A percentile compares a stretch with the other conserved stretches of the same genome.
phyloP scores from a whole-genome alignment of 768 basidiomycete genomes.

The Neoboletus magnificus region DNA sequence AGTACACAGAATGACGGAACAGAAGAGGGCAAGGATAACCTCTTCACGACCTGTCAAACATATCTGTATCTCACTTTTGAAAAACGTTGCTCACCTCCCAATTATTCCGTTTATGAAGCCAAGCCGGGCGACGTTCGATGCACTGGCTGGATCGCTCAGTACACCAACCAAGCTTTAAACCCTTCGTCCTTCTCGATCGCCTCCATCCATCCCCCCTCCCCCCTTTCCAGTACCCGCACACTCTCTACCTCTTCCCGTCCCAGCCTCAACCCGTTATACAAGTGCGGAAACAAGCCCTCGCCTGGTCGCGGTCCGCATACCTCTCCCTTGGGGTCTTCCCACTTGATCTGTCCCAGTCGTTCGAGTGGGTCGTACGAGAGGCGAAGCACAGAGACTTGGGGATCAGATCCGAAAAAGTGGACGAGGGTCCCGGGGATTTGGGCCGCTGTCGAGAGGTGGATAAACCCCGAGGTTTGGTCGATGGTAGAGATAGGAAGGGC shows the following conservation, averaged over 20 bases:
- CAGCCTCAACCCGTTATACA: conserved; percentile 46
- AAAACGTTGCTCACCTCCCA: background rate
- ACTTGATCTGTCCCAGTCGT: conserved; percentile 34
- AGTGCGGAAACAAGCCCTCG: conserved; percentile 51
- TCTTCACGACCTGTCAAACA: background rate
- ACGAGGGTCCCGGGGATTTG: conserved; percentile 48
- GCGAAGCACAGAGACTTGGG: conserved; percentile 41
- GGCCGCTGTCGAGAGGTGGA: conserved; percentile 53
- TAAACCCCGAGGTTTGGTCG: conserved; percentile 45
- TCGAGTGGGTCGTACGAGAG: conserved; percentile 41
- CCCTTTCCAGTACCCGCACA: conserved; percentile 29
- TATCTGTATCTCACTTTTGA: background rate
- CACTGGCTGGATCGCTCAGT: conserved; percentile 16
- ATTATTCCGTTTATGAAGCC: background rate
- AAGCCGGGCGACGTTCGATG: background rate
- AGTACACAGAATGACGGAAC: background rate
- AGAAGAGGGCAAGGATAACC: background rate
- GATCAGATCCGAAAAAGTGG: conserved; percentile 43
- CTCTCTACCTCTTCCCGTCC: conserved; percentile 46
- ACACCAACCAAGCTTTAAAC: conserved; percentile 33
- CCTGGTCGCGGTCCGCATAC: conserved; percentile 42
- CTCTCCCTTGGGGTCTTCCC: conserved; percentile 45
- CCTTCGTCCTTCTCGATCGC: conserved; percentile 15
- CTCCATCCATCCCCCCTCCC: conserved; percentile 32
- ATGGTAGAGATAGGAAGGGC: conserved; percentile 48